phyloP scores from a whole-genome alignment of 1,284 basidiomycete genomes.

The Rhodotorula sp. region DNA sequence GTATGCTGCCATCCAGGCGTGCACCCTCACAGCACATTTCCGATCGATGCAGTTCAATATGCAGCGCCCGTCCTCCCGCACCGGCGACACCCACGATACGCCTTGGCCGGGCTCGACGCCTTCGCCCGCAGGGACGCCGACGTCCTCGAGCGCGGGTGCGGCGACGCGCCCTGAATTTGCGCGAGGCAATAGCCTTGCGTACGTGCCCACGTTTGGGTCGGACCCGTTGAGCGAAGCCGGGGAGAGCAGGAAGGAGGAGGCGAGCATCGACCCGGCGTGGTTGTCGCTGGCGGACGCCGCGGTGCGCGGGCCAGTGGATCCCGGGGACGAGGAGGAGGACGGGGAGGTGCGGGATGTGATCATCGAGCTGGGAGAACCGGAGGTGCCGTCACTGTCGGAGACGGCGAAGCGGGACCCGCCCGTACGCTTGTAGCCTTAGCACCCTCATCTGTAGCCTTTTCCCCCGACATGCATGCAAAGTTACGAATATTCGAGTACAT shows the following conservation, averaged over 20 bases:
- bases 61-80: background rate
- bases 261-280: background rate
- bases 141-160: background rate
- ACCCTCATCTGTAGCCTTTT: no score
- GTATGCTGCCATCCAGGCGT: background rate
- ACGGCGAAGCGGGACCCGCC: background rate
- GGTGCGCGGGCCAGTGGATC: background rate
- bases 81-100: background rate
- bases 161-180: background rate
- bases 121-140: background rate
- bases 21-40: conserved; percentile 11
- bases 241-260: background rate
- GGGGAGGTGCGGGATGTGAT: background rate
- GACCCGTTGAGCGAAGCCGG: background rate
- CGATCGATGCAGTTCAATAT: background rate
- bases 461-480: no score
- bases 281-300: background rate
- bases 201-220: background rate
- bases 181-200: rapidly evolving
- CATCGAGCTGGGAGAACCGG: background rate
- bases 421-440: background rate
- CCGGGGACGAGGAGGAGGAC: background rate
- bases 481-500: no score
- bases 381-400: background rate
- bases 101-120: background rate